phyloP scores from a whole-genome alignment of 2,329 filamentous ascomycete genomes.

The Lasiodiplodia sp. region DNA sequence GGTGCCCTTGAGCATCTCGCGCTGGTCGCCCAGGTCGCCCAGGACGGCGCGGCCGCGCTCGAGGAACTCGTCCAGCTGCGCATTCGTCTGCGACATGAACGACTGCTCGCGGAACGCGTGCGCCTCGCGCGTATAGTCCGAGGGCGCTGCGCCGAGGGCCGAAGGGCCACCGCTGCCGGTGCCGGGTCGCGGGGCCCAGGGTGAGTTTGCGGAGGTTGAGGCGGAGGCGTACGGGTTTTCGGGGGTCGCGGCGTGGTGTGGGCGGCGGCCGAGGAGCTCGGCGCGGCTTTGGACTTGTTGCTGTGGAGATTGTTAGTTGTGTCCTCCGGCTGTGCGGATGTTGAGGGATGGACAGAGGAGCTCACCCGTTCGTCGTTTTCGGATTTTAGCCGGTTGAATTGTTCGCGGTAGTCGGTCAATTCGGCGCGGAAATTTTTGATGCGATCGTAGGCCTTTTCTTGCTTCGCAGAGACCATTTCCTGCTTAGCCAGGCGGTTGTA shows the following conservation, averaged over 20 bases:
- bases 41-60: conserved; percentile 89
- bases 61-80: conserved; percentile 90
- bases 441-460: conserved; percentile 86
- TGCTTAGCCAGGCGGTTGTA: conserved; percentile 85
- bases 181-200: conserved; percentile 52
- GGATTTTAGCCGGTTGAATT: conserved; percentile 79
- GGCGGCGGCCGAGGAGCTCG: conserved; percentile 85
- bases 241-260: conserved; percentile 78
- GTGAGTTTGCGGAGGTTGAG: conserved; percentile 54
- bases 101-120: conserved; percentile 89
- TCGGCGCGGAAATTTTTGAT: conserved; percentile 86
- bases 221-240: conserved; percentile 88
- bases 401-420: conserved; percentile 77
- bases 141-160: conserved; percentile 52
- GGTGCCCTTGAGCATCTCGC: conserved; percentile 93
- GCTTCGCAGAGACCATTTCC: conserved; percentile 89
- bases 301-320: conserved; percentile 39
- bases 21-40: conserved; percentile 85
- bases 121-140: conserved; percentile 73
- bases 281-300: conserved; percentile 72
- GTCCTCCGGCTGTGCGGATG: neutral
- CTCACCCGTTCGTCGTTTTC: conserved; percentile 75
- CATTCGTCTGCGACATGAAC: conserved; percentile 83
- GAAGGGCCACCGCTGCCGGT: conserved; percentile 41
- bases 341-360: conserved; percentile 2